phyloP scores from a whole-genome alignment of 2,329 filamentous ascomycete genomes.

The Zalaria obscura region DNA sequence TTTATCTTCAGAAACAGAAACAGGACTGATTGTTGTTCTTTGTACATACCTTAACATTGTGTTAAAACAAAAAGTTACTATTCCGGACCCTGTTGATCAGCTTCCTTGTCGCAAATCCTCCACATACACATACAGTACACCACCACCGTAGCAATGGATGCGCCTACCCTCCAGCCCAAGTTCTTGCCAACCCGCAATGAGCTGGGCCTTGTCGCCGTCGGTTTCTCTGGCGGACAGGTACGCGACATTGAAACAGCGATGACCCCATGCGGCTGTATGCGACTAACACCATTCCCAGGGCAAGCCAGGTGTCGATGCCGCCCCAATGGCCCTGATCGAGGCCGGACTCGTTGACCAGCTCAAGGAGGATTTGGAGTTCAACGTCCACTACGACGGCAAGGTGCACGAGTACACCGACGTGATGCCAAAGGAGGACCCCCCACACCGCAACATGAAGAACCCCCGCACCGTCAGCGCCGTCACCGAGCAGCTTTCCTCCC shows the following conservation, averaged over 20 bases:
- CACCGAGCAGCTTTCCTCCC: constrained; percentile 61
- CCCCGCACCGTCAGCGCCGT: constrained; percentile 75
- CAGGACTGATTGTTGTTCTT: no score
- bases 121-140: no score
- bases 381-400: constrained; percentile 65
- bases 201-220: constrained; percentile 83
- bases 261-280: neutral
- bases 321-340: constrained; percentile 76
- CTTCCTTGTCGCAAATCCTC: no score
- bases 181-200: constrained; percentile 71
- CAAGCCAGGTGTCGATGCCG: constrained; percentile 84
- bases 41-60: no score
- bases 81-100: no score
- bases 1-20: no score
- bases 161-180: constrained; percentile 47
- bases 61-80: no score
- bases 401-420: constrained; percentile 74
- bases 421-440: constrained; percentile 57
- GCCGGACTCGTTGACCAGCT: constrained; percentile 76
- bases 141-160: constrained; percentile 18
- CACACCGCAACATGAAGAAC: constrained; percentile 88
- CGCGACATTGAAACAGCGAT: neutral
- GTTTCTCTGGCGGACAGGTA: constrained; percentile 94
- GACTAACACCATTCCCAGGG: constrained; percentile 37
- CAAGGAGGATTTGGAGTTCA: constrained; percentile 74